A percentile compares a stretch with the other conserved stretches of the same genome.
These are phyloP conservation scores for Balakata baccata DNA, from an alignment of 345 rosid species.

Conservation along the genomic window DNA sequence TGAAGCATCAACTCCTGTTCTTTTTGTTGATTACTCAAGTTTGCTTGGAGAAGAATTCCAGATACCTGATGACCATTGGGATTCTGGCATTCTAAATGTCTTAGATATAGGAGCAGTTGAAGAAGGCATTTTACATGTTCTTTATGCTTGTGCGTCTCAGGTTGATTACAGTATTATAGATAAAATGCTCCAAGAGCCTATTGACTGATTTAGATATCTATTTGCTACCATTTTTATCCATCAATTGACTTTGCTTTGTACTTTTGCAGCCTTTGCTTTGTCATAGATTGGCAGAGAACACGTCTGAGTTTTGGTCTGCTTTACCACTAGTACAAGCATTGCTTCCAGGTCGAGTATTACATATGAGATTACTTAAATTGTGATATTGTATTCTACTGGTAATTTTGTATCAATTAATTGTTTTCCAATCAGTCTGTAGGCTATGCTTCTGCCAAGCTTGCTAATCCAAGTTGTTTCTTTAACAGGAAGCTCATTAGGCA, in stretches of 20 bases:
- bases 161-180: conserved; percentile 44
- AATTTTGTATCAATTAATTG: background rate
- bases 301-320: conserved; percentile 63
- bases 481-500: background rate
- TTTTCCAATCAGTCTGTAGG: background rate
- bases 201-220: conserved; percentile 18
- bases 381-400: background rate
- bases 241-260: conserved; percentile 21
- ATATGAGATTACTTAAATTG: conserved; percentile 1
- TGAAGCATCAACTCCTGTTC: conserved; percentile 36
- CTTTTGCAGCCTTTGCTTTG: conserved; percentile 59
- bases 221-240: conserved; percentile 18
- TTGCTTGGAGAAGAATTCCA: conserved; percentile 72
- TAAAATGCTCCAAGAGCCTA: conserved; percentile 4
- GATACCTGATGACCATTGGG: conserved; percentile 49
- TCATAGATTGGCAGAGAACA: conserved; percentile 55
- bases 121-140: conserved; percentile 81
- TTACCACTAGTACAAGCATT: conserved; percentile 77
- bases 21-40: conserved; percentile 53
- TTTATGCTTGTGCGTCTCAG: conserved; percentile 87
- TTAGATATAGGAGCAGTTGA: conserved; percentile 71
- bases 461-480: background rate
- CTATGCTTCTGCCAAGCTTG: background rate
- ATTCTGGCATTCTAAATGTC: conserved; percentile 47
- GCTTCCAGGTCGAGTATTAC: conserved; percentile 58